Base-by-base conservation (phyloP, 371 early-diverging fungal genomes). In the Rhizopus sp. region DNA sequence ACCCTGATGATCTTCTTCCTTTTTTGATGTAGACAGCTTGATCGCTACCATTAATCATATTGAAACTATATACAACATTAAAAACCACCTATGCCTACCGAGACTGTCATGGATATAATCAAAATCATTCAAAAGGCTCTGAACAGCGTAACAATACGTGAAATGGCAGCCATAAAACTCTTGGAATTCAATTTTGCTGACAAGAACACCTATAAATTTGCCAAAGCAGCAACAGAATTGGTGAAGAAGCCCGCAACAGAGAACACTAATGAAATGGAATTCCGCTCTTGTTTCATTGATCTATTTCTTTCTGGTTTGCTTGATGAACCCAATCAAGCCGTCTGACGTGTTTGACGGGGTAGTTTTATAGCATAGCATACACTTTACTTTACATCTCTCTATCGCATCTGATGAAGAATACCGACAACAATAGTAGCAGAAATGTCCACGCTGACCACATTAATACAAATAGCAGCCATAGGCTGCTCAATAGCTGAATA, bases 21-120 rank as follows among this genome's bases (percentile, higher is more conserved):
- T 53, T 41, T 59, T 59, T 48, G 37, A 55, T 47, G 47, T 40
- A 53, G 30, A 44, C 42, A 55, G 48, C 56, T 47, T 48, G 47
- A 55, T 9, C 33, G 54, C 44, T 35, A 54, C 45, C 54, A 33
- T 54, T 54, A 15, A 32, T 35, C 32, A 33, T 45, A 35, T 45
- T 16, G 32, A 54, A 34, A 33, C 32, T 54, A 54, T 34, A 15
- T 54, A 54, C 35, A 45, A 45, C 45, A 54, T 54, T 45, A 54
- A 34, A 41, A 41, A 54, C 54, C 45, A 54, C 54, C 15, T 44
- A 54, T 54, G 46, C 44, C 42, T 44, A 54, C 35, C 15, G 44
- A 54, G 17, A 54, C 54, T 41, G 44, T 54, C 16, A 54, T 34
- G 4, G 45, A 44, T 54, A 54, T 42, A n/a, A 54, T 54, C 54